Evolutionary conservation across 1,284 basidiomycete species (phyloP).

Genomic region (Ceratobasidium sp.): DNA sequence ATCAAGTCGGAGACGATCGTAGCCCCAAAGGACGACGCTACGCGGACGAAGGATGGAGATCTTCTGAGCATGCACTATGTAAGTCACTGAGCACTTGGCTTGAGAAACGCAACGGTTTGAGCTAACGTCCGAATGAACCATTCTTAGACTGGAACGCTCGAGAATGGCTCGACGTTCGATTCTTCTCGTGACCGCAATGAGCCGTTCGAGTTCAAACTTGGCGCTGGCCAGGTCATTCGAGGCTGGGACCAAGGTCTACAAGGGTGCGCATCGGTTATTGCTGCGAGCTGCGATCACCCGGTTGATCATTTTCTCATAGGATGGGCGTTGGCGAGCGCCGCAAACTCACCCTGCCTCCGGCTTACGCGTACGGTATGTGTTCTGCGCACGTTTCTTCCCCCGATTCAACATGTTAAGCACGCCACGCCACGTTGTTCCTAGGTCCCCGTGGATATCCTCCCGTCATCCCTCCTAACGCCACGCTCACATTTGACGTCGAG

Average conservation of each 20-base stretch:
- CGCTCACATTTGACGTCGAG: constrained; percentile 57
- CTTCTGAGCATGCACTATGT: constrained; percentile 38
- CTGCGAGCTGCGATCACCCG: constrained; percentile 46
- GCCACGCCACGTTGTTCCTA: neutral
- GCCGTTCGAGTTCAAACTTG: constrained; percentile 43
- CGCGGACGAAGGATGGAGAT: constrained; percentile 27
- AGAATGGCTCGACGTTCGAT: constrained; percentile 41
- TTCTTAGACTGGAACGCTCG: constrained; percentile 22
- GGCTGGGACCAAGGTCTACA: constrained; percentile 50
- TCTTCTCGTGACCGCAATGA: constrained; percentile 46
- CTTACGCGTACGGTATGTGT: constrained; percentile 45
- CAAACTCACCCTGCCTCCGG: constrained; percentile 22
- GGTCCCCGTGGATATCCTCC: constrained; percentile 53
- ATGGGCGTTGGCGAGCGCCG: constrained; percentile 20
- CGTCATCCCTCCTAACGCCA: constrained; percentile 57
- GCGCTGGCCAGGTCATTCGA: constrained; percentile 32
- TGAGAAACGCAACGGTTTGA: too few species aligned
- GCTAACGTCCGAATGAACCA: too few species aligned
- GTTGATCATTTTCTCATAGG: constrained; percentile 3
- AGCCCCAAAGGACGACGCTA: neutral
- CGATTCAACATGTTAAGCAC: too few species aligned
- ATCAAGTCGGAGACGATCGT: constrained; percentile 38
- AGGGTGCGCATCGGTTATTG: constrained; percentile 57
- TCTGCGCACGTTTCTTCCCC: too few species aligned
- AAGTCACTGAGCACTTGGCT: neutral